A percentile compares a stretch with the other conserved stretches of the same genome.
Conservation (phyloP, 1,284 basidiomycete species). For the Laetiporus sulphureus region DNA sequence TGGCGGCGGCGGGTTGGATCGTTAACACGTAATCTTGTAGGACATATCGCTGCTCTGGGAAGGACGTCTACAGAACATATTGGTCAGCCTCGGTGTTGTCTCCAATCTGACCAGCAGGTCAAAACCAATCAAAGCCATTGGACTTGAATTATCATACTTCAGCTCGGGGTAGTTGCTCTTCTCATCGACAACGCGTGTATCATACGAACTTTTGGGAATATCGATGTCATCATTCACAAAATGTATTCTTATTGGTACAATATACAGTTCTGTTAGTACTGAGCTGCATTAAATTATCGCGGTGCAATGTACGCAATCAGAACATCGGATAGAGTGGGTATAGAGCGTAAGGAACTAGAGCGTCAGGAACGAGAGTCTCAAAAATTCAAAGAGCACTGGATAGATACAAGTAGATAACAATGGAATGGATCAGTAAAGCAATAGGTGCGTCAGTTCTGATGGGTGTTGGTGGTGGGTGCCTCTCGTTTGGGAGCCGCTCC, state of each 20-base stretch:
- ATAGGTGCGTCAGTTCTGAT: conserved; percentile 14
- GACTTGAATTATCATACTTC: conserved; percentile 90
- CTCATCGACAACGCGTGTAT: too few species aligned
- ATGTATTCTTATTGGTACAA: conserved; percentile 1
- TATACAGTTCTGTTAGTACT: neutral
- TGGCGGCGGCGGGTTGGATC: neutral
- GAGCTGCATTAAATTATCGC: neutral
- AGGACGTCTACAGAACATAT: conserved; percentile 82
- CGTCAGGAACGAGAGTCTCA: neutral
- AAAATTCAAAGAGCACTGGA: neutral
- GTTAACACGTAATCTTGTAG: conserved; percentile 31
- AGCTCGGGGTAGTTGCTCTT: conserved; percentile 61
- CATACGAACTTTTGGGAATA: neutral
- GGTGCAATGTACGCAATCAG: neutral
- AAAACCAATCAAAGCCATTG: conserved; percentile 83
- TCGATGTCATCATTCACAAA: neutral
- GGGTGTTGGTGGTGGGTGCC: conserved; percentile 12
- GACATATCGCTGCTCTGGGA: conserved; percentile 92
- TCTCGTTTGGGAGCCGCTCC: conserved; percentile 22
- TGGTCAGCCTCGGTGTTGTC: conserved; percentile 85
- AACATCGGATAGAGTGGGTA: too few species aligned
- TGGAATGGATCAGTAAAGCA: neutral
- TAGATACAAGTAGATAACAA: conserved; percentile 1
- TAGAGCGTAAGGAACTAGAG: neutral
- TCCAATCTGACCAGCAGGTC: conserved; percentile 81